phyloP scores from a whole-genome alignment of 2,329 filamentous ascomycete genomes.

The Thermothelomyces thermophilus region DNA sequence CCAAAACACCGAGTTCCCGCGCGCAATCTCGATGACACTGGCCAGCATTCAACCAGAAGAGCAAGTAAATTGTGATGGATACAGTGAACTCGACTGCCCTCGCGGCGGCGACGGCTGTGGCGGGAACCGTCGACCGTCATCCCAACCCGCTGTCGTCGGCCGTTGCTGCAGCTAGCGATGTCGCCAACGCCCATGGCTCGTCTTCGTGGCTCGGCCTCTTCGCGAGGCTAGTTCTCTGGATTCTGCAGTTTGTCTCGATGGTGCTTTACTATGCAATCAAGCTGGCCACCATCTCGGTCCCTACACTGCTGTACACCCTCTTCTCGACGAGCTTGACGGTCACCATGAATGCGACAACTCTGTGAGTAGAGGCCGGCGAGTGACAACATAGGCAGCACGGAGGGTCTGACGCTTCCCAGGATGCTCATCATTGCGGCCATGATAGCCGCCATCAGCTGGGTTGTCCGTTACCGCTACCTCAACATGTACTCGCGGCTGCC shows the following conservation, averaged over 20 bases:
- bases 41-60: neutral
- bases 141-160: slow-evolving; percentile 32
- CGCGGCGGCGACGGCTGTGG: slow-evolving; percentile 27
- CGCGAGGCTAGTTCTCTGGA: slow-evolving; percentile 47
- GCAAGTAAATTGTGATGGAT: slow-evolving; percentile 15
- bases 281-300: slow-evolving; percentile 80
- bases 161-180: slow-evolving; percentile 33
- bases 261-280: slow-evolving; percentile 73
- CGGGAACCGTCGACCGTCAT: slow-evolving; percentile 17
- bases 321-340: slow-evolving; percentile 92
- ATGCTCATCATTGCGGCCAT: slow-evolving; percentile 71
- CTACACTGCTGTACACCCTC: slow-evolving; percentile 80
- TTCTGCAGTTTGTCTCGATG: slow-evolving; percentile 50
- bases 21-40: neutral
- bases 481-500: slow-evolving; percentile 96
- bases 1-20: neutral
- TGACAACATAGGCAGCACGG: too few relatives aligned
- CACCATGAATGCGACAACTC: slow-evolving; percentile 96
- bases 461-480: slow-evolving; percentile 89
- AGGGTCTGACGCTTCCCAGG: slow-evolving; percentile 33
- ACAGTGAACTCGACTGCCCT: slow-evolving; percentile 15
- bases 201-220: slow-evolving; percentile 53
- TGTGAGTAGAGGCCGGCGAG: slow-evolving; percentile 49
- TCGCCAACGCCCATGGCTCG: slow-evolving; percentile 34
- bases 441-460: slow-evolving; percentile 83